These are phyloP conservation scores for Ophiostoma triangulosporum DNA, from an alignment of 2,329 filamentous ascomycete species.

Conservation along the genomic window DNA sequence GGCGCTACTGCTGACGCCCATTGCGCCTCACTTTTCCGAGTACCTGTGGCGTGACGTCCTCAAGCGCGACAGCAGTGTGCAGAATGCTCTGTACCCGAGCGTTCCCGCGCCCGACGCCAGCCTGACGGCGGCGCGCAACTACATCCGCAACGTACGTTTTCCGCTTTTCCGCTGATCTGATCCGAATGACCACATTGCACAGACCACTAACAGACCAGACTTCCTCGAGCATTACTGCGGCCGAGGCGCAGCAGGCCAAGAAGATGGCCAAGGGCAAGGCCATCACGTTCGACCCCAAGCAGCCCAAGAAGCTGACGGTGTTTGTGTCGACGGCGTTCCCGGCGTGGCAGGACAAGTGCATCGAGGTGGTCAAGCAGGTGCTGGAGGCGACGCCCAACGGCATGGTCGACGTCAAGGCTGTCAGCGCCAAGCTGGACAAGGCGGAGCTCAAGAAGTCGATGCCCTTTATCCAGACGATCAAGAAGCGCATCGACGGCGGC, in stretches of 20 bases:
- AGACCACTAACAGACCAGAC: slow-evolving; percentile 3
- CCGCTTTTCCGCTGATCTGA: no score
- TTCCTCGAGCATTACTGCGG: slow-evolving; percentile 14
- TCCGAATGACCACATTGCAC: not conserved
- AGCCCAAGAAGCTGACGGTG: slow-evolving; percentile 82
- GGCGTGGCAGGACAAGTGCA: slow-evolving; percentile 82
- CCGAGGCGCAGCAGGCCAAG: slow-evolving; percentile 16
- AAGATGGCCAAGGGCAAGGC: slow-evolving; percentile 75
- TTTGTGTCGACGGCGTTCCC: slow-evolving; percentile 72
- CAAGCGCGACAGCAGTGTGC: slow-evolving; percentile 60
- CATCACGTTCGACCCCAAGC: slow-evolving; percentile 72
- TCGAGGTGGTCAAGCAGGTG: slow-evolving; percentile 57
- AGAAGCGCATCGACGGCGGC: slow-evolving; percentile 65
- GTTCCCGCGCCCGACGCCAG: slow-evolving; percentile 51
- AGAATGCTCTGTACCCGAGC: slow-evolving; percentile 63
- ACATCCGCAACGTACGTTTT: slow-evolving; percentile 43
- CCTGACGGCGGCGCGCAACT: slow-evolving; percentile 67
- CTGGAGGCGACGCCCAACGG: slow-evolving; percentile 7
- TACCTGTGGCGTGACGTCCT: slow-evolving; percentile 90
- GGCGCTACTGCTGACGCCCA: slow-evolving; percentile 53
- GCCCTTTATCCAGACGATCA: slow-evolving; percentile 84
- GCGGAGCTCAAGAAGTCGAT: slow-evolving; percentile 94
- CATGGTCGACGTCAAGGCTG: slow-evolving; percentile 56
- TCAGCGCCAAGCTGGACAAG: slow-evolving; percentile 68
- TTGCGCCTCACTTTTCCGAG: slow-evolving; percentile 89